phyloP scores from a whole-genome alignment of 192 early-diverging fungal species.

The Geranomyces michiganensis region DNA sequence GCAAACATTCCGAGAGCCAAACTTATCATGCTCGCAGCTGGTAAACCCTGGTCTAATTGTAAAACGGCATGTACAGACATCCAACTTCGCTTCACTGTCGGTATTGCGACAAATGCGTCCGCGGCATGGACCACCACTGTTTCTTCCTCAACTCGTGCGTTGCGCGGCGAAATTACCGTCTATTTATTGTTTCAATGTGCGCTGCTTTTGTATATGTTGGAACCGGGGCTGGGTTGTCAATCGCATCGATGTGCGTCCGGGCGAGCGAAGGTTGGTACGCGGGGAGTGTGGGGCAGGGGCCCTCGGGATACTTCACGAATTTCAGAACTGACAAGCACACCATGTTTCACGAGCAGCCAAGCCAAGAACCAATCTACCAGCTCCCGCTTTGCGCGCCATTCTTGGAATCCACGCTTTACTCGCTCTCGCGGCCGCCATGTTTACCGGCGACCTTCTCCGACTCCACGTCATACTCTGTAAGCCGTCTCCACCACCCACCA shows the following conservation, averaged over 20 bases:
- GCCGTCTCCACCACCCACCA: no score
- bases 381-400: conserved; percentile 16
- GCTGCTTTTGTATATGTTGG: not conserved
- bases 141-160: conserved; percentile 58
- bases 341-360: no score
- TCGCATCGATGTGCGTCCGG: no score
- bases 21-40: conserved; percentile 11
- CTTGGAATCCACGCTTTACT: conserved; percentile 14
- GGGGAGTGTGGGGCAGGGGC: no score
- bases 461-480: conserved; percentile 45
- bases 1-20: not conserved
- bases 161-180: conserved; percentile 48
- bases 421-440: conserved; percentile 18
- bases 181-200: not conserved
- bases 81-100: conserved; percentile 49
- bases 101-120: conserved; percentile 57
- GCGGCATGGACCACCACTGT: conserved; percentile 55
- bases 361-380: not conserved
- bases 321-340: no score
- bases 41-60: conserved; percentile 23
- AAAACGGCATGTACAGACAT: not conserved
- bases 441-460: conserved; percentile 38
- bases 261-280: no score
- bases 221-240: no score
- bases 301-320: no score